Evolutionary conservation across 2,329 filamentous ascomycete genomes (phyloP).

Genomic region (Dactylellina parvicollis): DNA sequence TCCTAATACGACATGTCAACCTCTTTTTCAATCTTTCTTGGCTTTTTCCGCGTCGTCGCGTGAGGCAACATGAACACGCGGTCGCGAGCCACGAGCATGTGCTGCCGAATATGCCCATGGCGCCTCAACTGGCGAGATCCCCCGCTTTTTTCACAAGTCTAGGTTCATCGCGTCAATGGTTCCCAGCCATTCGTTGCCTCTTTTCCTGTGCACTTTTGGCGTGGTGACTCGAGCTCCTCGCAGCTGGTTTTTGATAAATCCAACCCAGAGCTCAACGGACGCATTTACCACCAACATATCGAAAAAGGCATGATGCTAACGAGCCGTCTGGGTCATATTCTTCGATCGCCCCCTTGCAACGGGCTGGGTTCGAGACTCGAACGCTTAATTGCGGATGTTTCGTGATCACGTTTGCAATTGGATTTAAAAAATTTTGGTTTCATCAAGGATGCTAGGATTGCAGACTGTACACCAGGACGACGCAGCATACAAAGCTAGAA

Average conservation of each 20-base stretch:
- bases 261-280: conserved; percentile 43
- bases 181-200: conserved; percentile 37
- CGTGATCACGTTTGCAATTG: conserved; percentile 40
- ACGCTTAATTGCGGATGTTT: conserved; percentile 20
- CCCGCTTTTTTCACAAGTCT: background rate
- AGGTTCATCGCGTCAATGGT: conserved; percentile 24
- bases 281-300: conserved; percentile 26
- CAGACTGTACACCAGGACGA: conserved; percentile 15
- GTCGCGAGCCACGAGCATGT: conserved; percentile 30
- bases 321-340: conserved; percentile 22
- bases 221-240: conserved; percentile 39
- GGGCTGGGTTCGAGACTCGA: conserved; percentile 8
- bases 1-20: conserved; percentile 1
- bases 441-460: conserved; percentile 10
- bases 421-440: conserved; percentile 22
- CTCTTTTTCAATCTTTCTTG: background rate
- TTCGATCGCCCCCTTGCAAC: conserved; percentile 29
- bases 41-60: conserved; percentile 41
- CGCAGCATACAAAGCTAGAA: too few relatives aligned
- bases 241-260: conserved; percentile 16
- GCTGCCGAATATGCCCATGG: conserved; percentile 1
- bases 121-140: background rate
- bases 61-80: conserved; percentile 30
- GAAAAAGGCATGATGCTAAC: conserved; percentile 6
- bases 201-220: conserved; percentile 45